phyloP scores from a whole-genome alignment of 768 basidiomycete species.

The Panus rudis region DNA sequence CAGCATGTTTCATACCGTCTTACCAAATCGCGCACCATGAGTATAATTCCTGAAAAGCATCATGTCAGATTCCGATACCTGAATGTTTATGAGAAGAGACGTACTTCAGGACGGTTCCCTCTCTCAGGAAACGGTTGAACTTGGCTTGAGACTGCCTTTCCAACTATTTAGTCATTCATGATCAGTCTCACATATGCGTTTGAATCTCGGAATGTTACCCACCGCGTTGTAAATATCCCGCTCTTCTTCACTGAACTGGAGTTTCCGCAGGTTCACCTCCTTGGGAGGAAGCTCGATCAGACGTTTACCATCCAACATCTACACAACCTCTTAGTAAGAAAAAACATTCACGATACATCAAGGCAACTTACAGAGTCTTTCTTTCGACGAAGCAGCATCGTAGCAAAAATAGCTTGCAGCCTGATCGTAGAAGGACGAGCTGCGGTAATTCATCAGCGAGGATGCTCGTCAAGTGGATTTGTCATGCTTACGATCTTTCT shows the following conservation, averaged over 20 bases:
- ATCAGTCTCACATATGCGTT: no score
- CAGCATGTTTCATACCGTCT: neutral
- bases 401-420: conserved; percentile 49
- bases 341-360: conserved; percentile 24
- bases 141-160: conserved; percentile 47
- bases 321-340: neutral
- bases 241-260: conserved; percentile 58
- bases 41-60: conserved; percentile 41
- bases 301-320: conserved; percentile 53
- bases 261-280: conserved; percentile 39
- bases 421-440: conserved; percentile 48
- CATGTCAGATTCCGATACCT: neutral
- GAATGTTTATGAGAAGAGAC: conserved; percentile 9
- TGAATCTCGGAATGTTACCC: no score
- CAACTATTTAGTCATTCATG: no score
- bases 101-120: conserved; percentile 64
- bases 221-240: conserved; percentile 57
- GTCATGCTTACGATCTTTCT: conserved; percentile 40
- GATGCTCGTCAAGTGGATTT: neutral
- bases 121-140: conserved; percentile 57
- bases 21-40: conserved; percentile 30
- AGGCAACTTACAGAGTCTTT: conserved; percentile 25
- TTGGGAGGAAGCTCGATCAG: conserved; percentile 62
- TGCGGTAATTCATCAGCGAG: conserved; percentile 11
- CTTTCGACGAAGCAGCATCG: conserved; percentile 50